Base-by-base conservation (phyloP, 352 stramenopile species). In the Globisporangium ultimum region DNA sequence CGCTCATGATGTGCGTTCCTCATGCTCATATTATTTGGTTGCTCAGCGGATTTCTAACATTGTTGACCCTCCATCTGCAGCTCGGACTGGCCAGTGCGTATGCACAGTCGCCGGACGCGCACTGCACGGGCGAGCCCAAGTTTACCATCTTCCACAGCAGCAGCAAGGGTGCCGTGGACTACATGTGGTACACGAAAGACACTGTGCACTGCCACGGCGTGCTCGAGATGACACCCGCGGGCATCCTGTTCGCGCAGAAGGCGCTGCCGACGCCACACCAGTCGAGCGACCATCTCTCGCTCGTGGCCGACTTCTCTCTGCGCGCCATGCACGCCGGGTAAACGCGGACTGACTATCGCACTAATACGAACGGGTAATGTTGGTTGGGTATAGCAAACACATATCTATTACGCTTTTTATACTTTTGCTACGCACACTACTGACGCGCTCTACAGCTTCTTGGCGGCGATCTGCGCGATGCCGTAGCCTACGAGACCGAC, bases 91-190 rank as follows among this genome's bases (percentile, higher is more conserved):
- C 64, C 36, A 90, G 80, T 56, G 80, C 80, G 32, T 90, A 90
- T 46, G 80, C 78, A 7, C 80, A 90, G 48, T 57, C 49, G 12
- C 80, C 80, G 2, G 76, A 76, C 42, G 48, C 66, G 10, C 22
- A 46, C 3, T 76, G 68, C 55, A 90, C 78, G 5, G 80, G 80
- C 17, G 80, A 90, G 48, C 80, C 80, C 14, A 86, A 87, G 67
- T 88, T 85, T 50, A 90, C 80, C 55, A 87, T 78, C 32, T 88
- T 87, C 61, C 80, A 90, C 58, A 74, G 66, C 15, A 64, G 68
- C 40, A 76, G 71, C 41, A 88, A 88, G 46, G 64, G 55, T 22
- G 68, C 80, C 6, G 80, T 90, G 32, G 80, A 90, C 71, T 90
- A 90, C 66, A 74, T 90, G 42, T 90, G 80, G 80, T 88, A 72